Evolutionary conservation across 2,329 filamentous ascomycete species (phyloP).

Genomic region (Neoscytalidium dimidiatum): DNA sequence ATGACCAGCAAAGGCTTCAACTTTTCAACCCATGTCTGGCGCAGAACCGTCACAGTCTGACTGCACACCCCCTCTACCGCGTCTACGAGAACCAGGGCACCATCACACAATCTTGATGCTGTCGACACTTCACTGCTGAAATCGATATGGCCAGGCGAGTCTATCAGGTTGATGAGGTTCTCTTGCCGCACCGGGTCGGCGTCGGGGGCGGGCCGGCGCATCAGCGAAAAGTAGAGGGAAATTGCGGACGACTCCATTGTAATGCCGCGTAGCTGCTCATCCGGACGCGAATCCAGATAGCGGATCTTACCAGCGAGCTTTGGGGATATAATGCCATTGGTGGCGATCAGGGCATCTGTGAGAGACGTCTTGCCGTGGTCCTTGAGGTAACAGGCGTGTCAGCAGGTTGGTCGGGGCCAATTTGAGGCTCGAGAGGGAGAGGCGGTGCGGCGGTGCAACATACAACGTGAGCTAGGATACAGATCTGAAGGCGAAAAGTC

Average conservation of each 20-base stretch:
- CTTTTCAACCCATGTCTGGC: slow-evolving; percentile 94
- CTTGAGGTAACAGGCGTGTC: slow-evolving; percentile 39
- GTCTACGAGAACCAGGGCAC: slow-evolving; percentile 90
- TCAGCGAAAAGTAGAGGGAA: slow-evolving; percentile 91
- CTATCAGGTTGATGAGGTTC: slow-evolving; percentile 95
- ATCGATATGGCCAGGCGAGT: slow-evolving; percentile 97
- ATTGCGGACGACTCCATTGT: slow-evolving; percentile 99
- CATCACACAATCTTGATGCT: slow-evolving; percentile 90
- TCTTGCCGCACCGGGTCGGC: slow-evolving; percentile 74
- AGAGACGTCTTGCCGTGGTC: slow-evolving; percentile 99
- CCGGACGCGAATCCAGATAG: slow-evolving; percentile 92
- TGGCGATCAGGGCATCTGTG: slow-evolving; percentile 92
- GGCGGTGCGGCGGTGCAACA: slow-evolving; percentile 11
- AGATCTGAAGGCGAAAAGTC: slow-evolving; percentile 64
- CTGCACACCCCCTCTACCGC: slow-evolving; percentile 98
- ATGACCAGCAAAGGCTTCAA: slow-evolving; percentile 92
- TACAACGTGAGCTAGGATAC: slow-evolving; percentile 90
- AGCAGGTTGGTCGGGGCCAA: slow-evolving; percentile 17
- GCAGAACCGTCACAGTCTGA: slow-evolving; percentile 94
- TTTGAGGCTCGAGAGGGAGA: background rate
- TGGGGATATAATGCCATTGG: slow-evolving; percentile 98
- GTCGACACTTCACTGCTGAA: slow-evolving; percentile 98
- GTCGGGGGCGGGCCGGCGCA: slow-evolving; percentile 71
- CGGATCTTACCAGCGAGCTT: slow-evolving; percentile 97
- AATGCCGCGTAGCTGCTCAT: slow-evolving; percentile 94